phyloP scores from a whole-genome alignment of 2,329 filamentous ascomycete species.

The Sphaerostilbella broomeana region DNA sequence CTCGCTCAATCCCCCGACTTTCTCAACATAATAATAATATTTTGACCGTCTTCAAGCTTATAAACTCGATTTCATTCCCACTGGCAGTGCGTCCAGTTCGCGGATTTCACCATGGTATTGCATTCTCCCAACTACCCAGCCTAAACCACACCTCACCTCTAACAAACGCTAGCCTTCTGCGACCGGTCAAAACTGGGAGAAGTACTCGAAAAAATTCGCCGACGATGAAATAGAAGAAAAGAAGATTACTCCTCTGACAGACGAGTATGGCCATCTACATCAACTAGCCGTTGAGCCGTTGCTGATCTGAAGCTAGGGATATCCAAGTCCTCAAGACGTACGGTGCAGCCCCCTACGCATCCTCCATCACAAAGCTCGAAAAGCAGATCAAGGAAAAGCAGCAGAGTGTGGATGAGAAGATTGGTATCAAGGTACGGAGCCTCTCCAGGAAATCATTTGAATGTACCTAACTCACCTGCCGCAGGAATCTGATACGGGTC shows the following conservation, averaged over 20 bases:
- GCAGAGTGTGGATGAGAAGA: constrained; percentile 97
- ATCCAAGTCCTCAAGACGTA: constrained; percentile 99
- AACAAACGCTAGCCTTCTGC: constrained; percentile 69
- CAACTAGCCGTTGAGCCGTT: constrained; percentile 4
- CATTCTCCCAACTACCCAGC: not conserved
- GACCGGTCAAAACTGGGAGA: constrained; percentile 93
- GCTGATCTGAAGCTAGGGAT: constrained; percentile 56
- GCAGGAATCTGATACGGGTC: constrained; percentile 94
- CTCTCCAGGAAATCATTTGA: not conserved
- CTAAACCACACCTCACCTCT: constrained; percentile 2
- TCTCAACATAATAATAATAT: no score
- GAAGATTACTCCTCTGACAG: constrained; percentile 95
- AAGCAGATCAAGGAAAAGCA: constrained; percentile 99
- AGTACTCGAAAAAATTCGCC: constrained; percentile 94
- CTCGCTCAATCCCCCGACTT: no score
- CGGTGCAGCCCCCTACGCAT: constrained; percentile 90
- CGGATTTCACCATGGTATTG: constrained; percentile 38
- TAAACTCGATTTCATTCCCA: not conserved
- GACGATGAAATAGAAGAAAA: constrained; percentile 98
- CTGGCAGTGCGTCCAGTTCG: constrained; percentile 19
- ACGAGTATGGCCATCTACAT: constrained; percentile 66
- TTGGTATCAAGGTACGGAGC: constrained; percentile 64
- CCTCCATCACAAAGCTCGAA: constrained; percentile 91
- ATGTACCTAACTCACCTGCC: constrained; percentile 17
- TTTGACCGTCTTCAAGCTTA: no score